Evolutionary conservation across 116 monocot species (phyloP).

Genomic region (Papilionanthe hybrid): DNA sequence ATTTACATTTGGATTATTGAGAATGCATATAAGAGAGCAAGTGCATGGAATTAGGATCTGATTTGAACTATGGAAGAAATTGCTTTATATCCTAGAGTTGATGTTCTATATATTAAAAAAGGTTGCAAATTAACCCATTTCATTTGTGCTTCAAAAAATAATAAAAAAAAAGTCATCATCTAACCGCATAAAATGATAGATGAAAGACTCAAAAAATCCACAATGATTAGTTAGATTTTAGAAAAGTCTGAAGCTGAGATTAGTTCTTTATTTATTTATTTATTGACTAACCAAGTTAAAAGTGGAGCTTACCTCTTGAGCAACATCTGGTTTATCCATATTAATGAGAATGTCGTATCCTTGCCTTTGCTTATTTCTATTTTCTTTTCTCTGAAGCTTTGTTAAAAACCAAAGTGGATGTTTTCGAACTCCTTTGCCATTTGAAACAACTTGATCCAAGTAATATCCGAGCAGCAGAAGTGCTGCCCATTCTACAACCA

Average conservation of each 20-base stretch:
- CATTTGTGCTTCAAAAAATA: too few species aligned
- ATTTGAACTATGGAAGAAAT: neutral
- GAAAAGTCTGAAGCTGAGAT: neutral
- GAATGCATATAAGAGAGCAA: neutral
- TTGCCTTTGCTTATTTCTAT: slow-evolving; percentile 3
- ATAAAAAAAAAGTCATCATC: neutral
- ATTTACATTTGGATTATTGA: neutral
- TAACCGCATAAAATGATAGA: neutral
- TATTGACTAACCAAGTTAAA: neutral
- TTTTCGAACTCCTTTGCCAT: slow-evolving; percentile 16
- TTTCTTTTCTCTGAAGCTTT: slow-evolving; percentile 4
- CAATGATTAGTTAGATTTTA: neutral
- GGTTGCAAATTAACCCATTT: neutral
- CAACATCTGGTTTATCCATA: slow-evolving; percentile 31
- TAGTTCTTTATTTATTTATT: neutral
- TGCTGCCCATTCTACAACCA: slow-evolving; percentile 30
- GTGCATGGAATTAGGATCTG: neutral
- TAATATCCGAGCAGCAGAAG: slow-evolving; percentile 20
- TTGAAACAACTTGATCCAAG: slow-evolving; percentile 19
- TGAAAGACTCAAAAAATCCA: neutral
- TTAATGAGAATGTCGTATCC: slow-evolving; percentile 20
- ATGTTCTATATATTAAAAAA: neutral
- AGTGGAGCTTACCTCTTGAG: slow-evolving; percentile 24
- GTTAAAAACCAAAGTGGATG: slow-evolving; percentile 10
- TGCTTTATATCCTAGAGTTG: neutral